phyloP scores from a whole-genome alignment of 768 basidiomycete species.

The Leccinum longicurvipes region DNA sequence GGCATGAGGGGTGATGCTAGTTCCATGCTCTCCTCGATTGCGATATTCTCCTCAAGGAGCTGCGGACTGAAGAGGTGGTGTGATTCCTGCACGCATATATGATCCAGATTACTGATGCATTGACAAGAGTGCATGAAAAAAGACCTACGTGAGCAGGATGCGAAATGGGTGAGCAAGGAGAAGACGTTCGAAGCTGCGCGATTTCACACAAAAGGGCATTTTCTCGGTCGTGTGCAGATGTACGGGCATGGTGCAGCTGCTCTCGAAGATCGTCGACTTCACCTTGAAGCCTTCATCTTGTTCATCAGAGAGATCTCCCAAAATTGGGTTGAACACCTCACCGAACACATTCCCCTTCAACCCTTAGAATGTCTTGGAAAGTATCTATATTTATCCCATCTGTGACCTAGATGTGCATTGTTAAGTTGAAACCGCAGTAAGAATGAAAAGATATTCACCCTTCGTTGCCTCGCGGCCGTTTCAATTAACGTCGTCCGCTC shows the following conservation, averaged over 20 bases:
- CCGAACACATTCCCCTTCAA: slow-evolving; percentile 38
- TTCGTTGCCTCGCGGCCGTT: slow-evolving; percentile 18
- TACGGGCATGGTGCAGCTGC: slow-evolving; percentile 27
- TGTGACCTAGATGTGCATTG: slow-evolving; percentile 6
- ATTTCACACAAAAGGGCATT: slow-evolving; percentile 34
- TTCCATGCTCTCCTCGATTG: slow-evolving; percentile 48
- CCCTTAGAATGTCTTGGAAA: slow-evolving; percentile 24
- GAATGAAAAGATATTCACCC: slow-evolving; percentile 13
- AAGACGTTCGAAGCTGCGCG: slow-evolving; percentile 8
- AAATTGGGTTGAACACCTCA: slow-evolving; percentile 13
- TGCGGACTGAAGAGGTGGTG: slow-evolving; percentile 9
- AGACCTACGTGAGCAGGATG: slow-evolving; percentile 5
- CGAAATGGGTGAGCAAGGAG: slow-evolving; percentile 1
- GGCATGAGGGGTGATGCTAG: slow-evolving; percentile 49
- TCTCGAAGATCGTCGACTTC: slow-evolving; percentile 27
- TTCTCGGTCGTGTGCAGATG: slow-evolving; percentile 31
- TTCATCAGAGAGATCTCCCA: neutral
- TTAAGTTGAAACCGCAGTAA: neutral
- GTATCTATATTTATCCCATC: slow-evolving; percentile 14
- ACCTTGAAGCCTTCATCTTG: slow-evolving; percentile 29
- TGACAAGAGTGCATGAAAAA: neutral
- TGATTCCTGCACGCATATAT: slow-evolving; percentile 4
- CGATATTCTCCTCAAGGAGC: slow-evolving; percentile 32
- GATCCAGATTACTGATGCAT: neutral
- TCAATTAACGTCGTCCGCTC: slow-evolving; percentile 35